Evolutionary conservation across 2,329 filamentous ascomycete species (phyloP), one percentile per base, ranked within the genome.

Genomic region (Cladosporium cucumerinum): DNA sequence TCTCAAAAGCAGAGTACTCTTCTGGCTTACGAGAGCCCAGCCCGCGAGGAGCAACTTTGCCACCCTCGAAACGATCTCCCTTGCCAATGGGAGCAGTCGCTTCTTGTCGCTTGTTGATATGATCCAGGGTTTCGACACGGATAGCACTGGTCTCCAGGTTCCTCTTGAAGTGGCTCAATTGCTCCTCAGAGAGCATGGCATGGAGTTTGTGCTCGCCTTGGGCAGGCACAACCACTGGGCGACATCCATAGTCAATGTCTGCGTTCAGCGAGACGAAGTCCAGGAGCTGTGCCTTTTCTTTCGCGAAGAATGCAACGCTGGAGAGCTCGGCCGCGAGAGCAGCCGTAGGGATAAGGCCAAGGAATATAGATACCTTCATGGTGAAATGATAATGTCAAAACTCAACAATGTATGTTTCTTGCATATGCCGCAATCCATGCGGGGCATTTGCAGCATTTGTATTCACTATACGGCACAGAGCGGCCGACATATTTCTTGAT

Each of bases 41-140:
- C 36, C 80, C 80, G n/a, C 75, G 71, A 32, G 80, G 80, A 21
- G 77, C 75, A 14, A 78, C 67, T 3, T 75, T 75, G 36, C 81
- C 82, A 63, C 75, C 72, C 21, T 75, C 72, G 73, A 82, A 68
- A 74, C 82, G 30, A 71, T 79, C 69, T 72, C 83, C 74, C 54
- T 69, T 72, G 28, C 74, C 75, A 34, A 76, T 76, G 16, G 75
- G 75, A 21, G 74, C 74, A 7, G 70, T 72, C 18, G 70, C 73
- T 16, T 68, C 72, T 43, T 62, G 60, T 62, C 74, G 68, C 69
- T 76, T 76, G 49, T 67, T 69, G 49, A 75, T 64, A n/a, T 62
- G 60, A n/a, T 62, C 60, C 36, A 55, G 25, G n/a, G 60, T 39
- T n/a, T 62, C 60, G 34, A 62, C 25, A n/a, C 60, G 60, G 12